A percentile compares a stretch with the other conserved stretches of the same genome.
Conservation (phyloP, 768 basidiomycete genomes). For the Pleurotus citrinopileatus region DNA sequence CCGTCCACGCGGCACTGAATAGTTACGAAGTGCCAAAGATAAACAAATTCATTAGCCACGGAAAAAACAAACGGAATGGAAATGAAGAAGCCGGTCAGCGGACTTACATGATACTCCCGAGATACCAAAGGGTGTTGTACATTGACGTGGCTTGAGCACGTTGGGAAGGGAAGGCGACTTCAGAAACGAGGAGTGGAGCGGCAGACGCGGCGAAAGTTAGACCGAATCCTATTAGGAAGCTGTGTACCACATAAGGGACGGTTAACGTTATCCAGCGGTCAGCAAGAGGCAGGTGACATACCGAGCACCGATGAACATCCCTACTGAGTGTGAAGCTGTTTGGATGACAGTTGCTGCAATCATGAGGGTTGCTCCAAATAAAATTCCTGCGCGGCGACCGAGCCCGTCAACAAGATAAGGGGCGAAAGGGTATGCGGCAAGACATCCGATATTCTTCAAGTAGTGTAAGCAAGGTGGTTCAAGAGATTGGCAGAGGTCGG, state of each 20-base stretch:
- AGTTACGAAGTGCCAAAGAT: neutral
- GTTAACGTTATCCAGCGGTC: neutral
- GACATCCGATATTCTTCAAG: slow-evolving; percentile 53
- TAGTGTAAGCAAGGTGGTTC: neutral
- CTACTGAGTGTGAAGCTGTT: slow-evolving; percentile 53
- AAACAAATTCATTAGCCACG: neutral
- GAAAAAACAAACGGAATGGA: neutral
- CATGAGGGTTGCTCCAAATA: slow-evolving; percentile 61
- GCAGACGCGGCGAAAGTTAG: slow-evolving; percentile 64
- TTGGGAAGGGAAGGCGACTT: slow-evolving; percentile 71
- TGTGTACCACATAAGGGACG: no score
- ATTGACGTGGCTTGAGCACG: slow-evolving; percentile 67
- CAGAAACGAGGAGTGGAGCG: slow-evolving; percentile 74
- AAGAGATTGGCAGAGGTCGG: no score
- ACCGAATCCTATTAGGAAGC: slow-evolving; percentile 64
- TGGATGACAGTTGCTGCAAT: slow-evolving; percentile 54
- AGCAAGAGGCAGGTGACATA: slow-evolving; percentile 17
- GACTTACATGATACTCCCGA: slow-evolving; percentile 64
- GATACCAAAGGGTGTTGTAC: slow-evolving; percentile 76
- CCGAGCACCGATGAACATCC: slow-evolving; percentile 70
- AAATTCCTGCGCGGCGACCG: slow-evolving; percentile 56
- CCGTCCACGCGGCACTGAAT: slow-evolving; percentile 61
- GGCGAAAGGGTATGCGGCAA: slow-evolving; percentile 59
- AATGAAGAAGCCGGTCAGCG: slow-evolving; percentile 7
- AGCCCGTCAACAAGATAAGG: slow-evolving; percentile 62